Evolutionary conservation across 192 early-diverging fungal genomes (phyloP), one percentile per base, ranked within the genome.

Genomic region (Phycomyces nitens): DNA sequence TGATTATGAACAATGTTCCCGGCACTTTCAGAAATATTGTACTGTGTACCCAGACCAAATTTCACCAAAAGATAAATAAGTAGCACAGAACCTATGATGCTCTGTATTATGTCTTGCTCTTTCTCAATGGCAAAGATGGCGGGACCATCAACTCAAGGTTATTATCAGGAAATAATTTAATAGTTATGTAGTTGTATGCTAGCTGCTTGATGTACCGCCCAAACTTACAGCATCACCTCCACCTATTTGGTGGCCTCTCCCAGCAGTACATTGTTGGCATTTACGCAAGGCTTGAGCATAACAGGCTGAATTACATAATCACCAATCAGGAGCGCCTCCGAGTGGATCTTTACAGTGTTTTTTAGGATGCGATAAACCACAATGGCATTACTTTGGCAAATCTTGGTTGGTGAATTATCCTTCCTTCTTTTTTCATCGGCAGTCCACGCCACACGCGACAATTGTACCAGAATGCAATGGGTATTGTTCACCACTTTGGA

Each of bases 391-490:
- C 40, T 42, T 20, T 58, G 20, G 10, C 5, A 9, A 21, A 23
- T 2, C 4, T 65, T 29, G 65, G 53, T 12, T 53, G 27, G 23
- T 58, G 42, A 24, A 49, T 70, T n/a, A 53, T 75, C 6, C 39
- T 75, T 16, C 73, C 68, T 11, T 62, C 58, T 5, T 44, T 57
- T 0, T 76, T 76, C 43, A 47, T 53, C 26, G 66, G 70, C 21
- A 63, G 70, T 0, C 70, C n/a, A n/a, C n/a, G n/a, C n/a, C n/a
- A n/a, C n/a, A n/a, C n/a, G n/a, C n/a, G n/a, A n/a, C n/a, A n/a
- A 59, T 0, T 26, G 70, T 1, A 21, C 62, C 18, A 71, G 69
- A 64, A 15, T 15, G 0, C 53, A 64, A 12, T 29, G 62, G 0
- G 65, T 65, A 6, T 64, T 64, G n/a, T 62, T 71, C 58, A 43